A percentile compares a stretch with the other conserved stretches of the same genome.
Evolutionary conservation across 2,329 filamentous ascomycete genomes (phyloP).

Genomic region (Pseudogymnoascus sp.): DNA sequence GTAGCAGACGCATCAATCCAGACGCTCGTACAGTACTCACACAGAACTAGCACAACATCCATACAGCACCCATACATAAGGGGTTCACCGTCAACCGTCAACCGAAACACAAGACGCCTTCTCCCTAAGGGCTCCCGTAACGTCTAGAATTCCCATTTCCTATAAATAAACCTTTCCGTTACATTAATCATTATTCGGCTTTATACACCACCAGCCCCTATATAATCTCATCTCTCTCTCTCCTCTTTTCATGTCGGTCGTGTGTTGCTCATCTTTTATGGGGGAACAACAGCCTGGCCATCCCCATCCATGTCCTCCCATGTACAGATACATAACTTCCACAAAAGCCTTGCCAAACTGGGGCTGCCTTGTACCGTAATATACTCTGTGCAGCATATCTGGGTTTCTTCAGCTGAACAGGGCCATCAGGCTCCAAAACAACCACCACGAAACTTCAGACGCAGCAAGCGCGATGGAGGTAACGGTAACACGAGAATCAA

Average conservation of each 20-base stretch:
- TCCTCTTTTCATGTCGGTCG: neutral
- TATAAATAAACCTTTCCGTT: neutral
- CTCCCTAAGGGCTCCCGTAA: neutral
- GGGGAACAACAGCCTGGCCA: neutral
- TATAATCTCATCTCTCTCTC: neutral
- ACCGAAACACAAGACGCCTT: neutral
- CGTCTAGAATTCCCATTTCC: neutral
- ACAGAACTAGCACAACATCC: neutral
- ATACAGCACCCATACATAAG: neutral
- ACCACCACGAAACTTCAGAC: neutral
- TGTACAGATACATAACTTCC: neutral
- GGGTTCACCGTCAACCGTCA: neutral
- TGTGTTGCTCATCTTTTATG: neutral
- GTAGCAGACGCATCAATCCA: neutral
- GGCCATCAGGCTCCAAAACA: neutral
- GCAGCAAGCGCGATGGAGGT: constrained; percentile 2
- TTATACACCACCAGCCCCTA: neutral
- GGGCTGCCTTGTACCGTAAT: neutral
- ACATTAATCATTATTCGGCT: neutral
- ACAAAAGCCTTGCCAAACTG: constrained; percentile 1
- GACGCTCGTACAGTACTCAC: neutral
- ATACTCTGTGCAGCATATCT: neutral
- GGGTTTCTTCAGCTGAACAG: constrained; percentile 2
- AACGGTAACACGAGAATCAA: neutral
- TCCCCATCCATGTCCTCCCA: neutral